Evolutionary conservation across 2,329 filamentous ascomycete genomes (phyloP).

Genomic region (Aspergillus sp.): DNA sequence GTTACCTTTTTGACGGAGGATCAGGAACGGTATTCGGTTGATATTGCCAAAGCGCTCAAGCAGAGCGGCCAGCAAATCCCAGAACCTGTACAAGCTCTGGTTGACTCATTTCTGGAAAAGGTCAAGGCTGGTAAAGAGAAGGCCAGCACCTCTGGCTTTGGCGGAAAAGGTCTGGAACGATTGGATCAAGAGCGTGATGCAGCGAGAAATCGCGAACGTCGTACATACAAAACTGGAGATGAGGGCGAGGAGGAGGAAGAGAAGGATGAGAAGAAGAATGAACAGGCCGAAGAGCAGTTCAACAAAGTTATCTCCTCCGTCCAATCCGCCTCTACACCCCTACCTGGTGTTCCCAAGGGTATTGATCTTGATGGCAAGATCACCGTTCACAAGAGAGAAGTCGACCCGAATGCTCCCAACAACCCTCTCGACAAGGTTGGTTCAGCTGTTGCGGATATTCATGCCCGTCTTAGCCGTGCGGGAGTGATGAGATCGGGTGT

Average conservation of each 20-base stretch:
- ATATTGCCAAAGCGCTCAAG: slow-evolving; percentile 87
- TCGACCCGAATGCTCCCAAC: slow-evolving; percentile 51
- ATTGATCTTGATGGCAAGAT: slow-evolving; percentile 68
- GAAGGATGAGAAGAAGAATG: slow-evolving; percentile 65
- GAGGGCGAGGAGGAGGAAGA: slow-evolving; percentile 75
- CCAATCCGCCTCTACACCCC: slow-evolving; percentile 58
- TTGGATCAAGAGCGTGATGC: slow-evolving; percentile 90
- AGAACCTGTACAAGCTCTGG: slow-evolving; percentile 61
- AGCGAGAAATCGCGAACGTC: slow-evolving; percentile 80
- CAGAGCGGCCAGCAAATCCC: slow-evolving; percentile 86
- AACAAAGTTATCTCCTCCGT: slow-evolving; percentile 64
- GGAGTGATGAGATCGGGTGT: slow-evolving; percentile 88
- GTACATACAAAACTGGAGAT: slow-evolving; percentile 86
- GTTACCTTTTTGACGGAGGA: slow-evolving; percentile 92
- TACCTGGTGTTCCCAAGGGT: slow-evolving; percentile 52
- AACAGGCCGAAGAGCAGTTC: slow-evolving; percentile 59
- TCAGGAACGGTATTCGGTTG: slow-evolving; percentile 85
- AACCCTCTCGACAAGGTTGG: slow-evolving; percentile 82
- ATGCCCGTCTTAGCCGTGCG: slow-evolving; percentile 82
- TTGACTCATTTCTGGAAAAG: slow-evolving; percentile 76
- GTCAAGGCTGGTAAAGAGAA: slow-evolving; percentile 92
- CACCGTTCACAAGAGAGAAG: slow-evolving; percentile 70
- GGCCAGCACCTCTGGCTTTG: slow-evolving; percentile 79
- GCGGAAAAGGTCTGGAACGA: slow-evolving; percentile 88
- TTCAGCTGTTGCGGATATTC: slow-evolving; percentile 88